Percentiles rank a stretch among this genome's conserved stretches.
These are phyloP conservation scores for Umbelopsis isabellina DNA, from an alignment of 192 early-diverging fungal species.

Conservation along the genomic window DNA sequence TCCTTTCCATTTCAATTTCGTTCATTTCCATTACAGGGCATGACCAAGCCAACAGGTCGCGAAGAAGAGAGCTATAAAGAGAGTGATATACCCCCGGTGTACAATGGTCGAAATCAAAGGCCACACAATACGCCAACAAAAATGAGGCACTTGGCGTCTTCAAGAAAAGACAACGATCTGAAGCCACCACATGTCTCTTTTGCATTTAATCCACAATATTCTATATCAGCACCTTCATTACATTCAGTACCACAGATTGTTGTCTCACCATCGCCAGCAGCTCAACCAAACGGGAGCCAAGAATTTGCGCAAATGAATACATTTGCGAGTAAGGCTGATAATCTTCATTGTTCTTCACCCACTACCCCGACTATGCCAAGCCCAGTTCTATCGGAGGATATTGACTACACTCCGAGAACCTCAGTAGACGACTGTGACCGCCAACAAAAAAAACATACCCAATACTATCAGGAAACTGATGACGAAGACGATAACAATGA, in stretches of 20 bases:
- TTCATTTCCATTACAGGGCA: no score
- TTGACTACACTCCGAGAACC: constrained; percentile 20
- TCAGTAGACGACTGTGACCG: constrained; percentile 4
- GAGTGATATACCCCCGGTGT: background rate
- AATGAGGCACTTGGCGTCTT: constrained; percentile 4
- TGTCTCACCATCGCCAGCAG: background rate
- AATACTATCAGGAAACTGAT: background rate
- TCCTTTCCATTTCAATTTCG: no score
- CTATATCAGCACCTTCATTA: background rate
- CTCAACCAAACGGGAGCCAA: background rate
- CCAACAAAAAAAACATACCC: background rate
- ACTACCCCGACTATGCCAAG: background rate
- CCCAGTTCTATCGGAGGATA: constrained; percentile 4
- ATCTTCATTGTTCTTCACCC: background rate
- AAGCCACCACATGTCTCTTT: constrained; percentile 21
- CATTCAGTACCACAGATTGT: constrained; percentile 4
- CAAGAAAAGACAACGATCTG: background rate
- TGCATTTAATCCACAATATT: constrained; percentile 19
- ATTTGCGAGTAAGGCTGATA: background rate
- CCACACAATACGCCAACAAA: background rate
- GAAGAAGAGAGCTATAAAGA: background rate
- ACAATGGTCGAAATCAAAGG: background rate
- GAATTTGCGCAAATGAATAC: background rate
- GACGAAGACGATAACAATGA: constrained; percentile 10
- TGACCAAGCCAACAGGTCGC: no score